Base-by-base conservation (phyloP, 305 asterid genomes). In the Caryopteris hybrid region DNA sequence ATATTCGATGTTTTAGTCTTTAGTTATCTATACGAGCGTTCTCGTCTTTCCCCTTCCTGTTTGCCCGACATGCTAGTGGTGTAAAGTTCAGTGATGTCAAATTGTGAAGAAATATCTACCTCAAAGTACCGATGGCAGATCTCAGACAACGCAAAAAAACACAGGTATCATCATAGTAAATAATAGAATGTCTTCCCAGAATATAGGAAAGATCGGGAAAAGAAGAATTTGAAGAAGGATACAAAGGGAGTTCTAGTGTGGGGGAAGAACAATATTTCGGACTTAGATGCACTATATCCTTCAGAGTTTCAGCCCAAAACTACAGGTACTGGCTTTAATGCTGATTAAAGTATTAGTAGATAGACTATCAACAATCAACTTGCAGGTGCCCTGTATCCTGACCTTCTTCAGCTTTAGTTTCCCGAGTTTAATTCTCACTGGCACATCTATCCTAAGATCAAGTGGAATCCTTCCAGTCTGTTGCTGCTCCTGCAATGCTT, bases 401-500 rank as follows among this genome's bases (percentile, higher is more conserved):
- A 93, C 92, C 78, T 93, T 88, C 74, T 54, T 87, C 73, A 92
- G 69, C 84, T 90, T 90, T 61, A 93, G 77, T 58, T 39, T 76
- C 75, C 97, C 92, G 13, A 90, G 89, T 70, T 93, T 74, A 50
- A 90, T 76, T 27, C 89, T 85, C 34, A 88, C 89, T 0, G 98
- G 97, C 39, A 88, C 95, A 43, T 85, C 78, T 70, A 93, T 83
- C 75, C 80, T 93, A 51, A 90, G 90, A 84, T 93, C 92, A 72
- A 90, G 74, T 0, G 96, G 97, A 9, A 93, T 82, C 66, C 79
- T 84, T 75, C 96, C 96, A 21, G 85, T 86, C 82, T 88, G 96
- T 72, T 89, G 91, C 77, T 84, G 81, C 80, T 86, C 97, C 68
- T 88, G 96, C 81, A 93, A 36, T 39, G 98, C 98, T 36, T 85